Evolutionary conservation across 805 yeast species (phyloP).

Genomic region (Cyberlindnera sargentensis): DNA sequence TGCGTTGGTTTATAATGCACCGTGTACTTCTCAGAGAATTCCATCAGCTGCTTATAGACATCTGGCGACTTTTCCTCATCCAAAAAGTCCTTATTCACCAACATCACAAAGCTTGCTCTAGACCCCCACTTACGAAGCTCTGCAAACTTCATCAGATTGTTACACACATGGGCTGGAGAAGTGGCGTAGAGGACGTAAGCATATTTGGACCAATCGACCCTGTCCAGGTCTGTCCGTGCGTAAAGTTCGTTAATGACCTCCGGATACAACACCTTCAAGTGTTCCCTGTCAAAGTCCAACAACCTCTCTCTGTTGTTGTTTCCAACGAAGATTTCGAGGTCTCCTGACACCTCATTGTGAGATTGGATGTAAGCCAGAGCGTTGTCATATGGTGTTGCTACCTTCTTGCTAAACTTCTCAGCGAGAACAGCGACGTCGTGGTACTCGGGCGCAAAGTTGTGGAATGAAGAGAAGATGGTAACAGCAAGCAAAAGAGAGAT

Average conservation of each 20-base stretch:
- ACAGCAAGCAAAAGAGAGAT: no score
- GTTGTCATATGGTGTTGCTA: no score
- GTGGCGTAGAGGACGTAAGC: slow-evolving; percentile 64
- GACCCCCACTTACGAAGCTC: slow-evolving; percentile 33
- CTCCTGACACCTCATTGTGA: no score
- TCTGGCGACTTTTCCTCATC: slow-evolving; percentile 13
- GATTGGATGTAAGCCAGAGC: no score
- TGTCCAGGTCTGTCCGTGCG: slow-evolving; percentile 11
- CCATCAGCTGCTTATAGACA: slow-evolving; percentile 7
- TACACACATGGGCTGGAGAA: slow-evolving; percentile 40
- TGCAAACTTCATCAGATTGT: slow-evolving; percentile 42
- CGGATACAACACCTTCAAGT: slow-evolving; percentile 19
- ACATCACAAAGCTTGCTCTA: slow-evolving; percentile 40
- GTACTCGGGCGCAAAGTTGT: no score
- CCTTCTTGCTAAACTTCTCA: no score
- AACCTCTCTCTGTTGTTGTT: background rate
- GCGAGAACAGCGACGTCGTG: no score
- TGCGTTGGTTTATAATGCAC: slow-evolving; percentile 15
- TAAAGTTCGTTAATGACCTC: slow-evolving; percentile 19
- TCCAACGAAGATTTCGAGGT: no score
- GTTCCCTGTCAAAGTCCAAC: slow-evolving; percentile 18
- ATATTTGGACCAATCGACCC: slow-evolving; percentile 34
- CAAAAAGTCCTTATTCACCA: slow-evolving; percentile 29
- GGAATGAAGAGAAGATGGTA: no score
- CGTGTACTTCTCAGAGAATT: slow-evolving; percentile 6